Conservation (phyloP, 768 basidiomycete species). For the Agaricus blazei region DNA sequence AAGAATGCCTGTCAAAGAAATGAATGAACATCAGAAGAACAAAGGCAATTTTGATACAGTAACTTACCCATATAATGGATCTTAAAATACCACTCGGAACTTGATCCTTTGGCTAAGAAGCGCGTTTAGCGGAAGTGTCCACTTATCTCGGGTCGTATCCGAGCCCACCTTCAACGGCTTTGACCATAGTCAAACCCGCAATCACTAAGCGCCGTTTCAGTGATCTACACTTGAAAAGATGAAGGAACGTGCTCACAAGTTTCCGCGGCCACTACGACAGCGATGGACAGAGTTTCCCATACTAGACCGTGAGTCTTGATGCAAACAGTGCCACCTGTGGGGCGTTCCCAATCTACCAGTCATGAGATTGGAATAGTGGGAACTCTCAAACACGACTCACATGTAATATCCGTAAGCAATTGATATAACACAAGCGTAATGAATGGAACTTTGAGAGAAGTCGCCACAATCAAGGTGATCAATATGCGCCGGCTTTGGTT, state of each 20-base stretch:
- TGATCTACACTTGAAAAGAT: not conserved
- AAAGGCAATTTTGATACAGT: not conserved
- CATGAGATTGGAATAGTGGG: not conserved
- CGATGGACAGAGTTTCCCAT: not conserved
- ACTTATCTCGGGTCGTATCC: not conserved
- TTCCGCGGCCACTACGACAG: not conserved
- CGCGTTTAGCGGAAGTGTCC: not conserved
- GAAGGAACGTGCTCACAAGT: not conserved
- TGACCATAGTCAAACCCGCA: not conserved
- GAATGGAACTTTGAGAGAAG: not conserved
- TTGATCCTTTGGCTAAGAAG: slow-evolving; percentile 1
- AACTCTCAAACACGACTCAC: not conserved
- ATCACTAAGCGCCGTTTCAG: not conserved
- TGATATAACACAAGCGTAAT: not conserved
- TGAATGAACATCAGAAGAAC: not conserved
- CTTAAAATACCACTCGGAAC: slow-evolving; percentile 1
- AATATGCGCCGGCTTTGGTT: not conserved
- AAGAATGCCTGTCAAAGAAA: not conserved
- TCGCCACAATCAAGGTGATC: not conserved
- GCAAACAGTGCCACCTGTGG: not conserved
- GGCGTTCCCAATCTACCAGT: not conserved
- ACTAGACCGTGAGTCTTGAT: not conserved
- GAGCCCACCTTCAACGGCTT: not conserved
- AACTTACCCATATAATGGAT: slow-evolving; percentile 4
- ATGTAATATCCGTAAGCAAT: not conserved